These are phyloP conservation scores for Acacia confusa DNA, from an alignment of 306 rosid species.

Conservation along the genomic window DNA sequence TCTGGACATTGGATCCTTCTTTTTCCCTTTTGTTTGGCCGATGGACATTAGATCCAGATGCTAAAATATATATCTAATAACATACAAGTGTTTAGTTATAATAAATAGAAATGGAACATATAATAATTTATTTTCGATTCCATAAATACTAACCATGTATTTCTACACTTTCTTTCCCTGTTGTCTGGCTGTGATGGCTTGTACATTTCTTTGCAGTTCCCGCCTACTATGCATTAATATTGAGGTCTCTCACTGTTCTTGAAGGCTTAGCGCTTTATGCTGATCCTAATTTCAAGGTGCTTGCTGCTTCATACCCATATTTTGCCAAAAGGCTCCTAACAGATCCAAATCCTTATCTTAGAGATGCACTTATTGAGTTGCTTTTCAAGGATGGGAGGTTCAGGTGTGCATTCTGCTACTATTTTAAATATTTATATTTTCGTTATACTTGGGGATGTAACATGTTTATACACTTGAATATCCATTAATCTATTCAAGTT, in stretches of 20 bases:
- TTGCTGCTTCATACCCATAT: constrained; percentile 93
- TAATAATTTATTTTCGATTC: constrained; percentile 1
- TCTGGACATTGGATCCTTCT: neutral
- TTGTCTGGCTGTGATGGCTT: constrained; percentile 35
- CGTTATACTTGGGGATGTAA: constrained; percentile 16
- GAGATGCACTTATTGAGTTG: constrained; percentile 92
- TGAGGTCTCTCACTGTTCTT: constrained; percentile 90
- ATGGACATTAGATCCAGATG: neutral
- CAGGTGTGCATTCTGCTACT: constrained; percentile 53
- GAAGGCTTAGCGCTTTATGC: constrained; percentile 93
- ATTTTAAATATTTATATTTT: constrained; percentile 13
- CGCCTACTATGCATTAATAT: constrained; percentile 85
- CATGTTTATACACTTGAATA: constrained; percentile 35
- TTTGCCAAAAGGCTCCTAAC: constrained; percentile 92
- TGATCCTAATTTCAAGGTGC: constrained; percentile 94
- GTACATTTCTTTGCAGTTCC: constrained; percentile 62
- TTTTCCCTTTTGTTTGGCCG: neutral
- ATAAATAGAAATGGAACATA: neutral
- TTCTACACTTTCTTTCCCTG: constrained; percentile 19
- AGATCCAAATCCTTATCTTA: constrained; percentile 90
- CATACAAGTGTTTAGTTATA: neutral
- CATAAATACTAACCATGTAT: neutral
- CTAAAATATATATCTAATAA: neutral
- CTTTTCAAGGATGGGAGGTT: constrained; percentile 84
- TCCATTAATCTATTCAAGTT: constrained; percentile 33